Percentiles rank a stretch among this genome's conserved stretches.
These are phyloP conservation scores for Epichloe sylvatica DNA, from an alignment of 2,329 filamentous ascomycete species.

Conservation along the genomic window DNA sequence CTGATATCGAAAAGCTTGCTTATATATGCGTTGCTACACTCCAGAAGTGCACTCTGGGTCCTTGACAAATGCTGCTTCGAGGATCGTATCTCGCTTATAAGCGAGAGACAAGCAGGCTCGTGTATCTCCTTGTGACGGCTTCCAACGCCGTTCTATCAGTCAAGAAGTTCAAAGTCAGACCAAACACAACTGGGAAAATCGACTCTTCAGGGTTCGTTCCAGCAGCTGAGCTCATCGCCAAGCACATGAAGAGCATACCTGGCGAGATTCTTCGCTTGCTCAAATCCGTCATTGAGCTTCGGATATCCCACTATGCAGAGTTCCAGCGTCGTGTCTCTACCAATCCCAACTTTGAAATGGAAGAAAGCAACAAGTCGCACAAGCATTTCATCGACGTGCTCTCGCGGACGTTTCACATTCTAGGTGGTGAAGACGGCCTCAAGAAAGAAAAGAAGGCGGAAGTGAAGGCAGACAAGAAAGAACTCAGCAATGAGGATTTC, in stretches of 20 bases:
- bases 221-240: slow-evolving; percentile 26
- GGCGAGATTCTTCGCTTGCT: slow-evolving; percentile 22
- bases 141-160: slow-evolving; percentile 23
- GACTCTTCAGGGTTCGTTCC: slow-evolving; percentile 22
- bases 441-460: neutral
- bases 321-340: slow-evolving; percentile 21
- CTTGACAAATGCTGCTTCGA: slow-evolving; percentile 28
- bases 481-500: neutral
- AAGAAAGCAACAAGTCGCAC: slow-evolving; percentile 26
- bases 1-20: neutral
- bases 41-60: neutral
- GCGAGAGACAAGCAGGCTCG: slow-evolving; percentile 20
- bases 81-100: slow-evolving; percentile 26
- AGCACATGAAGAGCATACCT: slow-evolving; percentile 20
- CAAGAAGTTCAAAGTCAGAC: slow-evolving; percentile 3
- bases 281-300: slow-evolving; percentile 23
- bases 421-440: slow-evolving; percentile 20
- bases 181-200: slow-evolving; percentile 25
- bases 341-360: slow-evolving; percentile 21
- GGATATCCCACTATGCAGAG: slow-evolving; percentile 13
- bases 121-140: slow-evolving; percentile 26
- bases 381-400: slow-evolving; percentile 30
- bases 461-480: neutral
- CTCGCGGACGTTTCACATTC: slow-evolving; percentile 19
- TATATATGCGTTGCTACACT: neutral